phyloP scores from a whole-genome alignment of 1,284 basidiomycete species.

The Bjerkandera adusta region DNA sequence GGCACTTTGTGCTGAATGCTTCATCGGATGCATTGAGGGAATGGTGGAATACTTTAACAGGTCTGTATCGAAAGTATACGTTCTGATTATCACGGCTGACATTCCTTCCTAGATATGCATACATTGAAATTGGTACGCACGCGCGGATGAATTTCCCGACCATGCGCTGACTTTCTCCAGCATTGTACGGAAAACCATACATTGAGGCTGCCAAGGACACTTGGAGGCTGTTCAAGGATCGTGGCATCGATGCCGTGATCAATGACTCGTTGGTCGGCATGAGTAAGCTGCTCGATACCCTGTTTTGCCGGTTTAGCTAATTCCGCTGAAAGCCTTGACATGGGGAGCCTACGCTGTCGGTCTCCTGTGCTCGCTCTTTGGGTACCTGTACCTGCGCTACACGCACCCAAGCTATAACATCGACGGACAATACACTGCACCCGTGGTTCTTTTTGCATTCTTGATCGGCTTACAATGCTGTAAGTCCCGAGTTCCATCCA shows the following conservation, averaged over 20 bases:
- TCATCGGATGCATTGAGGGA: constrained; percentile 70
- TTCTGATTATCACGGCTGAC: neutral
- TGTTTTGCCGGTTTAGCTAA: constrained; percentile 4
- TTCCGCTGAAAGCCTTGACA: constrained; percentile 50
- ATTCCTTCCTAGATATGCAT: constrained; percentile 64
- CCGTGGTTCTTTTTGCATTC: constrained; percentile 78
- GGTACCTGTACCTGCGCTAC: constrained; percentile 77
- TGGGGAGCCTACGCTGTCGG: constrained; percentile 83
- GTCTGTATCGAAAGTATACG: constrained; percentile 35
- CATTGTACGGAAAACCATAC: constrained; percentile 87
- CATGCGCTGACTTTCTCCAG: constrained; percentile 32
- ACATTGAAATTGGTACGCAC: constrained; percentile 73
- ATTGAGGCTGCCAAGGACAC: constrained; percentile 88
- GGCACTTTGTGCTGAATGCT: constrained; percentile 81
- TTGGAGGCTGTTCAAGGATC: constrained; percentile 83
- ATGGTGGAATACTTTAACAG: constrained; percentile 83
- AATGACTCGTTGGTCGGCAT: constrained; percentile 87
- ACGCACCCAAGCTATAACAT: constrained; percentile 74
- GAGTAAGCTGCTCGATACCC: constrained; percentile 42
- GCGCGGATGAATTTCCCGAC: neutral
- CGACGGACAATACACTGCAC: constrained; percentile 74
- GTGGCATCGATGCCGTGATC: constrained; percentile 83
- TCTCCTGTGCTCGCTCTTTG: constrained; percentile 74
- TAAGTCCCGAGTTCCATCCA: constrained; percentile 33
- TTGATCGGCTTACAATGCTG: constrained; percentile 75